These are phyloP conservation scores for Wickerhamiella parazyma DNA, from an alignment of 805 yeast species.

Conservation along the genomic window DNA sequence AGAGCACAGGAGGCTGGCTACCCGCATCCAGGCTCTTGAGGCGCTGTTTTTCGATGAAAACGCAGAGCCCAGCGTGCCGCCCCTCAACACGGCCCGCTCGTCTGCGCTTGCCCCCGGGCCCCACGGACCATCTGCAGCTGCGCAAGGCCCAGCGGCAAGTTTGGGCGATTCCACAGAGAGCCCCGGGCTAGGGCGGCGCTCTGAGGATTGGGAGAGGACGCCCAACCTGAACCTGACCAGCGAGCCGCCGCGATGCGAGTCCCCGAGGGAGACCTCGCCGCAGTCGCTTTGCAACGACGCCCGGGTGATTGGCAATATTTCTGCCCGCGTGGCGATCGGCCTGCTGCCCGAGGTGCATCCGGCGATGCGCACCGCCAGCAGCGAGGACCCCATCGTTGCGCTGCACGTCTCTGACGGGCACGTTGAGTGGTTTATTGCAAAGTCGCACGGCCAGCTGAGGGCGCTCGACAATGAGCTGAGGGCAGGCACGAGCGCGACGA, in stretches of 20 bases:
- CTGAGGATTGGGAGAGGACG: no score
- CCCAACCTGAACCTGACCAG: no score
- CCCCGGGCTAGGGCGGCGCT: no score
- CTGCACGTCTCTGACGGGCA: constrained; percentile 52
- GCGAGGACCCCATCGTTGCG: constrained; percentile 46
- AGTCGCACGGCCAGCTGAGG: constrained; percentile 45
- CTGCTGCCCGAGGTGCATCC: constrained; percentile 1
- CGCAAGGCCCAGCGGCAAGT: no score
- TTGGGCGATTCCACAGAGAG: no score
- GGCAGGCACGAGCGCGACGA: constrained; percentile 28
- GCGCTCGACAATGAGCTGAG: constrained; percentile 50
- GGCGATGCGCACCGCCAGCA: constrained; percentile 3
- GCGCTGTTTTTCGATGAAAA: not conserved
- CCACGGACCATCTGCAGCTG: no score
- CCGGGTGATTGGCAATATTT: not conserved
- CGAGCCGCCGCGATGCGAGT: no score
- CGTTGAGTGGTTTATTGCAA: constrained; percentile 54
- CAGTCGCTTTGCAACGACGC: not conserved
- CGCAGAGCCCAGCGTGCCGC: constrained; percentile 4
- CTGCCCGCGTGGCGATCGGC: constrained; percentile 2
- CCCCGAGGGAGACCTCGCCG: no score
- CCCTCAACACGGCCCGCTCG: constrained; percentile 5
- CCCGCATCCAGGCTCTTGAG: constrained; percentile 2
- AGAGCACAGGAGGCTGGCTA: constrained; percentile 3
- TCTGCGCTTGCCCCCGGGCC: not conserved